These are phyloP conservation scores for Venturia asperata DNA, from an alignment of 2,329 filamentous ascomycete species.

Conservation along the genomic window DNA sequence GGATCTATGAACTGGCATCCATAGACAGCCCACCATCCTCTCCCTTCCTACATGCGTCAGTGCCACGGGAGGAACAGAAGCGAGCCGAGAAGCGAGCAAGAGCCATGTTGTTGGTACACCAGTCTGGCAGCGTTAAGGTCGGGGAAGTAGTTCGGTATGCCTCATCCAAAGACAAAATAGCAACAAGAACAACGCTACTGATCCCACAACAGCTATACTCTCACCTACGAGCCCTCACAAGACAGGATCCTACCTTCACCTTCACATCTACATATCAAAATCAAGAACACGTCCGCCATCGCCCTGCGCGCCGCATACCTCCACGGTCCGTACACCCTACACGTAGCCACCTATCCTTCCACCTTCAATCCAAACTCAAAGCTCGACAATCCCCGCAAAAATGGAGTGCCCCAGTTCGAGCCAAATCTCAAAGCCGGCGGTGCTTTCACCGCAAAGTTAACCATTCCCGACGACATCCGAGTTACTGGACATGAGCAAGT, in stretches of 20 bases:
- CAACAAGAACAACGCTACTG: slow-evolving; percentile 15
- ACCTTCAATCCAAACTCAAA: slow-evolving; percentile 77
- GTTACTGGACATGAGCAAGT: slow-evolving; percentile 44
- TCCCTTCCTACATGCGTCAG: slow-evolving; percentile 31
- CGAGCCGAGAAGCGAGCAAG: slow-evolving; percentile 27
- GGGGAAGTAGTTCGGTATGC: slow-evolving; percentile 82
- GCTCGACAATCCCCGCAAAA: slow-evolving; percentile 59
- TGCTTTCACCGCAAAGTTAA: slow-evolving; percentile 71
- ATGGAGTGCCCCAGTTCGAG: slow-evolving; percentile 85
- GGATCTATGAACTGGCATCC: background rate
- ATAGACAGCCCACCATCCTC: slow-evolving; percentile 17
- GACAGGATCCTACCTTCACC: slow-evolving; percentile 89
- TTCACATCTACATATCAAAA: slow-evolving; percentile 69
- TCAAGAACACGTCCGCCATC: slow-evolving; percentile 87
- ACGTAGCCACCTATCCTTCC: slow-evolving; percentile 76
- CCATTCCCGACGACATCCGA: slow-evolving; percentile 71
- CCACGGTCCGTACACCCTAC: slow-evolving; percentile 89
- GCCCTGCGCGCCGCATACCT: slow-evolving; percentile 91
- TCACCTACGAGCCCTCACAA: slow-evolving; percentile 83
- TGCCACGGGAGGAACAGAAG: slow-evolving; percentile 30
- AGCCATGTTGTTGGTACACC: slow-evolving; percentile 81
- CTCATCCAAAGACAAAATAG: background rate
- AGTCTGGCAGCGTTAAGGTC: slow-evolving; percentile 84
- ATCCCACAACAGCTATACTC: slow-evolving; percentile 51
- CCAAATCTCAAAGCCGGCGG: slow-evolving; percentile 94